Conservation (phyloP, 2,329 filamentous ascomycete genomes). For the Cryphonectria parasitica region DNA sequence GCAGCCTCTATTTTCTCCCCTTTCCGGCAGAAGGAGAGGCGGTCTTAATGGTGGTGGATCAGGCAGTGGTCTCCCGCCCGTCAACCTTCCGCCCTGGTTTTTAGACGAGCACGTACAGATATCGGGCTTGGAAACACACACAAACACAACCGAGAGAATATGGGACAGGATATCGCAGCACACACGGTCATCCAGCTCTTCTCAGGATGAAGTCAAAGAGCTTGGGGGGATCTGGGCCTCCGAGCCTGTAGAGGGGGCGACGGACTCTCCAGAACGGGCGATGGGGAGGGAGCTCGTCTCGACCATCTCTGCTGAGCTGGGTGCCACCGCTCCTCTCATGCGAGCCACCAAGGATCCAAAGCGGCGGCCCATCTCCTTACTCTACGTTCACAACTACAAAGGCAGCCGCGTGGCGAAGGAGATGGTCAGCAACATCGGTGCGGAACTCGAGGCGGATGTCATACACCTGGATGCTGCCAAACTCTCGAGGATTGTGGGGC, state of each 20-base stretch:
- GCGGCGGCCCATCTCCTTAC: constrained; percentile 40
- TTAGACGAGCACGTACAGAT: constrained; percentile 52
- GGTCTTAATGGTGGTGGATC: constrained; percentile 8
- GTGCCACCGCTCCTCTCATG: constrained; percentile 31
- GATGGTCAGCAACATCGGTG: constrained; percentile 38
- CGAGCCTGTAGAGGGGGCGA: constrained; percentile 27
- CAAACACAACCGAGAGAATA: constrained; percentile 30
- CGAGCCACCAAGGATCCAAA: constrained; percentile 32
- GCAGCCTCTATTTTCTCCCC: constrained; percentile 23
- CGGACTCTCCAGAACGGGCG: constrained; percentile 32
- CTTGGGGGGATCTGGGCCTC: constrained; percentile 21
- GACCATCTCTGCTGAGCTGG: constrained; percentile 40
- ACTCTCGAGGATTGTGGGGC: constrained; percentile 69
- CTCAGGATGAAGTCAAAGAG: constrained; percentile 18
- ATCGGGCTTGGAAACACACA: constrained; percentile 38
- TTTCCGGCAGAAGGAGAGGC: constrained; percentile 14
- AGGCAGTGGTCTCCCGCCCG: constrained; percentile 46
- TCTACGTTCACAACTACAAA: constrained; percentile 42
- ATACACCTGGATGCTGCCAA: constrained; percentile 71
- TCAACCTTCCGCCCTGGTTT: constrained; percentile 62
- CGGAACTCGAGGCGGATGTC: constrained; percentile 63
- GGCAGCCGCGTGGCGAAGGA: constrained; percentile 36
- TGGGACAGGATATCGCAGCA: constrained; percentile 24
- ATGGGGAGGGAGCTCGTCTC: constrained; percentile 39
- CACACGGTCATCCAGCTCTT: neutral